These are phyloP conservation scores for Phyllosticta ampelicida DNA, from an alignment of 2,329 filamentous ascomycete genomes.

Conservation along the genomic window DNA sequence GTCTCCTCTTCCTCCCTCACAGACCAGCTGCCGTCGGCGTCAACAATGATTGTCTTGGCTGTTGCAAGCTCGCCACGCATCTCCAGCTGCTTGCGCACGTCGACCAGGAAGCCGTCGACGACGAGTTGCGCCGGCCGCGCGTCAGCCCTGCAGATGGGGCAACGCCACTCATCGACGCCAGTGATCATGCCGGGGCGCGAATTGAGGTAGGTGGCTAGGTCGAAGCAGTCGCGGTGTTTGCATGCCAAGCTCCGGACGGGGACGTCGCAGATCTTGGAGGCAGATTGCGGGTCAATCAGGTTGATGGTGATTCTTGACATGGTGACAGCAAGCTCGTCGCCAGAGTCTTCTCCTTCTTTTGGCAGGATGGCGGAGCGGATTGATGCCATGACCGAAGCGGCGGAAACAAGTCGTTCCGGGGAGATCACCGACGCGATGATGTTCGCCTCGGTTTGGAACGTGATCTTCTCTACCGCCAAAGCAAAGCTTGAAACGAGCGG, in stretches of 20 bases:
- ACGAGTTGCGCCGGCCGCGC: constrained; percentile 61
- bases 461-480: not conserved
- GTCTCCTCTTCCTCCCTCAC: constrained; percentile 26
- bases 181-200: constrained; percentile 39
- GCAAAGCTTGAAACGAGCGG: constrained; percentile 18
- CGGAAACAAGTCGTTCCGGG: not conserved
- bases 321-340: constrained; percentile 37
- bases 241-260: constrained; percentile 65
- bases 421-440: not conserved
- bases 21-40: constrained; percentile 41
- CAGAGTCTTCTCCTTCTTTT: constrained; percentile 25
- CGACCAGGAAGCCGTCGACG: constrained; percentile 62
- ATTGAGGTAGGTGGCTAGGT: constrained; percentile 68
- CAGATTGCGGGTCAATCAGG: constrained; percentile 37
- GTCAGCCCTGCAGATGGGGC: constrained; percentile 71
- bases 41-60: constrained; percentile 50
- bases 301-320: constrained; percentile 32
- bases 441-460: constrained; percentile 13
- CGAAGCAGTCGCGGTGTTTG: constrained; percentile 77
- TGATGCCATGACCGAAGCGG: not conserved
- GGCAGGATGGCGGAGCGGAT: constrained; percentile 4
- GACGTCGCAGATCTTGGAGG: constrained; percentile 46
- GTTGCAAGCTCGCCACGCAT: constrained; percentile 38
- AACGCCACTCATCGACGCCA: constrained; percentile 66
- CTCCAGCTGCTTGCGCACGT: constrained; percentile 49